Evolutionary conservation across 2,329 filamentous ascomycete genomes (phyloP).

Genomic region (Calonectria honghensis): DNA sequence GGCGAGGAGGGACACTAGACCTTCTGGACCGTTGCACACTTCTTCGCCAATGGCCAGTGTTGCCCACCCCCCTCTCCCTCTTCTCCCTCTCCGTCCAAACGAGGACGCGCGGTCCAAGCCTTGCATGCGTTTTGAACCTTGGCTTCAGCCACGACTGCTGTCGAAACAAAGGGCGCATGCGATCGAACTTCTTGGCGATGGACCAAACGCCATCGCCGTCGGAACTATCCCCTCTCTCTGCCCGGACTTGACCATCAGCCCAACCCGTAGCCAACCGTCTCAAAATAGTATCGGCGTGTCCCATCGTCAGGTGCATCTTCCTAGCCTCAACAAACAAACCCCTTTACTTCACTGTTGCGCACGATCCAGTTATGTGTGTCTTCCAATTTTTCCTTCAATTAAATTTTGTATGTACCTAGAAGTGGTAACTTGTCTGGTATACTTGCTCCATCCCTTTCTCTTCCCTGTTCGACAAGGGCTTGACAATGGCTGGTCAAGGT

Average conservation of each 20-base stretch:
- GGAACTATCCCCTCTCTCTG: neutral
- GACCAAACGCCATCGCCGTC: conserved; percentile 3
- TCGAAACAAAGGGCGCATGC: conserved; percentile 14
- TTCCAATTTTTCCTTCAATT: conserved; percentile 33
- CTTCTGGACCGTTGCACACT: neutral
- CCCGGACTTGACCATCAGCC: neutral
- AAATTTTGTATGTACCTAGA: conserved; percentile 36
- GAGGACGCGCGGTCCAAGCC: conserved; percentile 5
- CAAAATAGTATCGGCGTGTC: conserved; percentile 1
- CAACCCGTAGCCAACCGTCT: conserved; percentile 3
- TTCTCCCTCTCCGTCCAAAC: neutral
- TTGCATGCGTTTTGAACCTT: neutral
- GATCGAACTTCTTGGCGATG: conserved; percentile 23
- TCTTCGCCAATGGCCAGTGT: neutral
- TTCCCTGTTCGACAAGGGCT: conserved; percentile 13
- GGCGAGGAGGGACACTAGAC: no score
- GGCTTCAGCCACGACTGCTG: conserved; percentile 20
- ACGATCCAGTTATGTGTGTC: neutral
- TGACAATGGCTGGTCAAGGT: conserved; percentile 19
- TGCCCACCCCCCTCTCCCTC: neutral
- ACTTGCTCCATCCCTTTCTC: conserved; percentile 22
- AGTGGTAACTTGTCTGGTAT: conserved; percentile 21
- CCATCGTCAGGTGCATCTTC: conserved; percentile 17
- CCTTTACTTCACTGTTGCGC: neutral
- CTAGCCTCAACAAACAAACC: neutral